Evolutionary conservation across 164 flowering plant species (phyloP).

Genomic region (Annona squamosa): DNA sequence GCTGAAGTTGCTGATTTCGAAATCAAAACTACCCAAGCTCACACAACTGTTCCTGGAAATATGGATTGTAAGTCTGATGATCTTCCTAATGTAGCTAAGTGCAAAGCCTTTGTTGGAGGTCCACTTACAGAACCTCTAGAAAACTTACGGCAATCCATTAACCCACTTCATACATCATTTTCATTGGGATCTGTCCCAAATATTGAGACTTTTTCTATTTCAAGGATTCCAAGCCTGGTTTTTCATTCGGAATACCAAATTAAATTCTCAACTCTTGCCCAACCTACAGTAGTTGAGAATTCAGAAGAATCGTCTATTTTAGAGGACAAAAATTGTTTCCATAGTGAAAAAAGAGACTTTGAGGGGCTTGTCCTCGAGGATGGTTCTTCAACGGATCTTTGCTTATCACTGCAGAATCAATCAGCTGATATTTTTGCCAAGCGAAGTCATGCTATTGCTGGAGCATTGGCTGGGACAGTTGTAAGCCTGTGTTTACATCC

Average conservation of each 20-base stretch:
- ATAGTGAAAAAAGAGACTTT: constrained; percentile 10
- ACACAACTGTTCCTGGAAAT: constrained; percentile 6
- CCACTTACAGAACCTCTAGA: constrained; percentile 1
- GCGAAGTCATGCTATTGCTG: constrained; percentile 91
- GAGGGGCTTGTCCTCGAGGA: constrained; percentile 12
- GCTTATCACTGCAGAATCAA: constrained; percentile 19
- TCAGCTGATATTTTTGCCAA: constrained; percentile 35
- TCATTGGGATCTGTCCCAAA: constrained; percentile 14
- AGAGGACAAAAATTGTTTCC: constrained; percentile 12
- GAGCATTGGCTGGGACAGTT: constrained; percentile 82
- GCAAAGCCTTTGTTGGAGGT: constrained; percentile 10
- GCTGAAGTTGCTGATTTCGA: constrained; percentile 13
- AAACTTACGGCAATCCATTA: constrained; percentile 4
- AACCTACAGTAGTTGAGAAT: constrained; percentile 5
- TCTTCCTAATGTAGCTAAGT: constrained; percentile 6
- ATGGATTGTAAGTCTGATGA: constrained; percentile 1
- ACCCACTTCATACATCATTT: constrained; percentile 30
- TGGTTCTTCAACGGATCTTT: constrained; percentile 13
- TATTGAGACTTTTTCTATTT: constrained; percentile 9
- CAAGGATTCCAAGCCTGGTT: constrained; percentile 18
- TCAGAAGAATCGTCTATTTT: not conserved
- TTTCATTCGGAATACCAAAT: constrained; percentile 27
- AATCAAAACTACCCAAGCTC: constrained; percentile 4
- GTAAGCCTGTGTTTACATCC: constrained; percentile 98
- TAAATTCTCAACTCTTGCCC: constrained; percentile 15